phyloP scores from a whole-genome alignment of 768 basidiomycete genomes.

The Rhodotorula graminis region DNA sequence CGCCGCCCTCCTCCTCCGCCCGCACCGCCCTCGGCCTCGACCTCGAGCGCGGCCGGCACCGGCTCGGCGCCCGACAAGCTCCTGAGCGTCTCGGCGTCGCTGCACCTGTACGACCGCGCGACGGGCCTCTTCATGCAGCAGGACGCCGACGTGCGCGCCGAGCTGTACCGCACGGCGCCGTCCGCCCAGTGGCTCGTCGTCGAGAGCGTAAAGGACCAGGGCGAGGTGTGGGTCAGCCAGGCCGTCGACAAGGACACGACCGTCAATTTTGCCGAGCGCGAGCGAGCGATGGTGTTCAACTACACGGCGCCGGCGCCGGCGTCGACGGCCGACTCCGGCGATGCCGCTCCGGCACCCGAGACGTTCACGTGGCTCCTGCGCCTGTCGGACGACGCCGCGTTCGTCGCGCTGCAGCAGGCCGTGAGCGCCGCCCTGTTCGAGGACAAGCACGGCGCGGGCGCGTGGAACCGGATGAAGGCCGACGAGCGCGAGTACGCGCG shows the following conservation, averaged over 20 bases:
- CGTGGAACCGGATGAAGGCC: slow-evolving; percentile 63
- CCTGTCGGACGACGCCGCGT: slow-evolving; percentile 59
- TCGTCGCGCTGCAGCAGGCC: slow-evolving; percentile 57
- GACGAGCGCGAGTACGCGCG: slow-evolving; percentile 85
- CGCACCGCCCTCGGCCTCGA: slow-evolving; percentile 9
- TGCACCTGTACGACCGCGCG: slow-evolving; percentile 50
- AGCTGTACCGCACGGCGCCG: slow-evolving; percentile 40
- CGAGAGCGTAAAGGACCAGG: slow-evolving; percentile 35
- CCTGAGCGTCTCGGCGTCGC: slow-evolving; percentile 43
- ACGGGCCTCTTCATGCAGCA: slow-evolving; percentile 50
- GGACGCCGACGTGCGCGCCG: slow-evolving; percentile 46
- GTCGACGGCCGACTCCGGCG: slow-evolving; percentile 39
- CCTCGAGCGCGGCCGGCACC: not conserved
- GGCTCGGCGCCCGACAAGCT: slow-evolving; percentile 45
- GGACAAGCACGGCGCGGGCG: slow-evolving; percentile 44
- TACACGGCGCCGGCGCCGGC: slow-evolving; percentile 45
- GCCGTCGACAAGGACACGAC: slow-evolving; percentile 41
- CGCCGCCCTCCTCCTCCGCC: slow-evolving; percentile 23
- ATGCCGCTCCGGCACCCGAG: slow-evolving; percentile 48
- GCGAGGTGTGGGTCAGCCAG: slow-evolving; percentile 39
- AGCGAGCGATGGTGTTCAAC: slow-evolving; percentile 80
- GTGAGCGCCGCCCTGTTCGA: slow-evolving; percentile 79
- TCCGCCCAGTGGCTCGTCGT: slow-evolving; percentile 18
- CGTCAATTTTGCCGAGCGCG: slow-evolving; percentile 42
- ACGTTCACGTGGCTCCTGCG: slow-evolving; percentile 74